These are phyloP conservation scores for Nyssa sinensis DNA, from an alignment of 148 eudicot genomes.

Conservation along the genomic window DNA sequence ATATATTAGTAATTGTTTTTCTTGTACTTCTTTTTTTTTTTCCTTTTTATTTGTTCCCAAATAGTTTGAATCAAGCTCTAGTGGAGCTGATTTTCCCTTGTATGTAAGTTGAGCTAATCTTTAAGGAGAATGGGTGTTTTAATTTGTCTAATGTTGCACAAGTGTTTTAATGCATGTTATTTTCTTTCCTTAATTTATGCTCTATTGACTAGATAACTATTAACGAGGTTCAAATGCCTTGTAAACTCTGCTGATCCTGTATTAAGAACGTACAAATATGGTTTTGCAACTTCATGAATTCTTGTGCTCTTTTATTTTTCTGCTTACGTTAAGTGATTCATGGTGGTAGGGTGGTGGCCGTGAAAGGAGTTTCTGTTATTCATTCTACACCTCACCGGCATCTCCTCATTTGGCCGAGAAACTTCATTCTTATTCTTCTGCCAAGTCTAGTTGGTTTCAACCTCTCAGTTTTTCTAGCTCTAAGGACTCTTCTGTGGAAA, in stretches of 20 bases:
- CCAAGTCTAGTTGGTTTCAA: slow-evolving; percentile 13
- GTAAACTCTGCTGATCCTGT: background rate
- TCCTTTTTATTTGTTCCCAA: no score
- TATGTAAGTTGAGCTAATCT: no score
- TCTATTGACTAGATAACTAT: background rate
- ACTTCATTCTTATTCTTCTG: slow-evolving; percentile 22
- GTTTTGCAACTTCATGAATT: background rate
- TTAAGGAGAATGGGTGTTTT: no score
- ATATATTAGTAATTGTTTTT: no score
- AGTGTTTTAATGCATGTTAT: background rate
- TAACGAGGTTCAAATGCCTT: background rate
- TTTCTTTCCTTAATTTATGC: background rate
- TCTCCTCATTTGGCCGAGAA: slow-evolving; percentile 25
- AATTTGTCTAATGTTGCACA: background rate
- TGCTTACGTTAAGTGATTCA: slow-evolving; percentile 6
- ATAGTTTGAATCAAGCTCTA: no score
- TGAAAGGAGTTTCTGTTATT: slow-evolving; percentile 13
- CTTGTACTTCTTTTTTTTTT: no score
- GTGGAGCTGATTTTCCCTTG: no score
- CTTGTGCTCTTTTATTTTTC: background rate
- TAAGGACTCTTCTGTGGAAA: slow-evolving; percentile 12
- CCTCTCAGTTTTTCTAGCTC: slow-evolving; percentile 11
- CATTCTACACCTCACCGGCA: slow-evolving; percentile 20
- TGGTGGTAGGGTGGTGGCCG: slow-evolving; percentile 24
- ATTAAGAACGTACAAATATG: background rate